phyloP scores from a whole-genome alignment of 148 eudicot species.

The Gaultheria prostrata region DNA sequence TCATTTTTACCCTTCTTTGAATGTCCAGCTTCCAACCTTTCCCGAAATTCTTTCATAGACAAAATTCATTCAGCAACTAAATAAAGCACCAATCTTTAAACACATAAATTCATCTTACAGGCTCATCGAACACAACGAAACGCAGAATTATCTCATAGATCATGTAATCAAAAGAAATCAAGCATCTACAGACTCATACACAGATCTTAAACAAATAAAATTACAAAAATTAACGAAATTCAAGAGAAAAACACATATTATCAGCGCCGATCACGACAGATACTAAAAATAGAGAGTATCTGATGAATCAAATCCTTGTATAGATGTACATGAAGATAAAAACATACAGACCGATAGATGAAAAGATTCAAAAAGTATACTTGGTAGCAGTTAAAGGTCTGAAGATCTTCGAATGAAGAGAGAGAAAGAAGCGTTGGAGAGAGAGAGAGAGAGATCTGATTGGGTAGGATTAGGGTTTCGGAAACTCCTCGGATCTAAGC shows the following conservation, averaged over 20 bases:
- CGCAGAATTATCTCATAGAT: background rate
- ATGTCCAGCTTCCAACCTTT: background rate
- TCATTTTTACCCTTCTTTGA: too few relatives aligned
- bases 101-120: background rate
- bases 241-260: background rate
- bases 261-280: background rate
- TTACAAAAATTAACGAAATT: background rate
- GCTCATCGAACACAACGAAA: background rate
- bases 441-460: background rate
- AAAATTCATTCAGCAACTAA: background rate
- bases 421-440: background rate
- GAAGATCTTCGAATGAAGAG: background rate
- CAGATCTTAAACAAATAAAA: background rate
- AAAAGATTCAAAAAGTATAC: background rate
- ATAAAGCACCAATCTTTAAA: background rate
- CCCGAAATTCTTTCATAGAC: background rate
- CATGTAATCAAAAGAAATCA: background rate
- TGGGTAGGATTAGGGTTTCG: constrained; percentile 15
- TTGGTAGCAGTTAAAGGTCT: background rate
- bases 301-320: background rate
- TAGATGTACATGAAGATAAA: background rate
- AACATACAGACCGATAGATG: background rate
- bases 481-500: constrained; percentile 37
- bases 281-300: background rate
- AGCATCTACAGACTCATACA: background rate